Conservation (phyloP, 805 yeast species). For the Ogataea ramenticola region DNA sequence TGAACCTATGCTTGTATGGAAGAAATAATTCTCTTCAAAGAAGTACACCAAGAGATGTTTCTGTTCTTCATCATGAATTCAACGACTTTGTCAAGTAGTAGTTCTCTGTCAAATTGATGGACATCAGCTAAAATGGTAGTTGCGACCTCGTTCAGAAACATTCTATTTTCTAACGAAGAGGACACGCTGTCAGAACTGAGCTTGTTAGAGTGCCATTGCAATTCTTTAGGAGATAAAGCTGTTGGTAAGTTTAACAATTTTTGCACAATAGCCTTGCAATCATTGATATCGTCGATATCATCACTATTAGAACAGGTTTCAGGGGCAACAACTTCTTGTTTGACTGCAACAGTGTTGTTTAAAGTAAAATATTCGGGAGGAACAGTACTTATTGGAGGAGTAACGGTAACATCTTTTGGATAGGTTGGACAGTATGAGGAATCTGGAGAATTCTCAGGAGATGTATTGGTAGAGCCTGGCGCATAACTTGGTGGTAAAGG, state of each 20-base stretch:
- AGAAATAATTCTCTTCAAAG: conserved; percentile 51
- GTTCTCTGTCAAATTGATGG: conserved; percentile 1
- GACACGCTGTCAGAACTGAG: conserved; percentile 21
- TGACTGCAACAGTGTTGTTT: neutral
- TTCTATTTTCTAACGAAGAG: conserved; percentile 20
- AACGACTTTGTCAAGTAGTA: conserved; percentile 22
- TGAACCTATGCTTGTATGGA: neutral
- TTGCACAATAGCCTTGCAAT: conserved; percentile 12
- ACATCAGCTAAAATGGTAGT: neutral
- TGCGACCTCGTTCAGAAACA: conserved; percentile 19
- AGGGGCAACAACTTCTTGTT: neutral
- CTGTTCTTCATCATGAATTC: conserved; percentile 51
- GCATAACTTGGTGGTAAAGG: neutral
- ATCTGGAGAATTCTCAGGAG: conserved; percentile 3
- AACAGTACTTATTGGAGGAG: neutral
- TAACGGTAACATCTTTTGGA: neutral
- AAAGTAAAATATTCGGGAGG: neutral
- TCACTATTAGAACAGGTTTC: neutral
- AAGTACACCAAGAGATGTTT: conserved; percentile 61
- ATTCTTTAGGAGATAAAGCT: conserved; percentile 33
- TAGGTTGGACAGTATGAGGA: conserved; percentile 1
- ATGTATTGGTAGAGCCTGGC: neutral
- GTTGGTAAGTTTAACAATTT: conserved; percentile 21
- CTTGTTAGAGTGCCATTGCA: conserved; percentile 35
- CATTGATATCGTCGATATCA: neutral